Base-by-base conservation (phyloP, 805 yeast genomes). In the Saturnispora ahearnii region DNA sequence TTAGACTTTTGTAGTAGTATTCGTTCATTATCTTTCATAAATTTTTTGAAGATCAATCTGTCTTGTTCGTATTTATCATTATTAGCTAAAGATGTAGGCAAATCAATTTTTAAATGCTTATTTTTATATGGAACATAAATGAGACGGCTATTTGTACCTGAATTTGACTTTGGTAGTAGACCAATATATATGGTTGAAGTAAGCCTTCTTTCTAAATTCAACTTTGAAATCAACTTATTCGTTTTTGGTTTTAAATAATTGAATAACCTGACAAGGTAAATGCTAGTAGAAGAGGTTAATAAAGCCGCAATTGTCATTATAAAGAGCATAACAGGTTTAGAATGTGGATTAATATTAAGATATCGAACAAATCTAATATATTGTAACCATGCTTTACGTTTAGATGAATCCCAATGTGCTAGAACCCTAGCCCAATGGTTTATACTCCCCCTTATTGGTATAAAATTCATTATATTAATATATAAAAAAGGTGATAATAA, bases 1-100 rank as follows among this genome's bases (percentile, higher is more conserved):
- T 22, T 38, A 24, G 49, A n/a, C 11, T 30, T 24, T 26, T 37
- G 48, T 26, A 33, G 12, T 5, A 44, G 18, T 13, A 18, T 18
- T n/a, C 29, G 36, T 44, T 55, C 66, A 44, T 57, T 57, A 28
- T 63, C 67, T 46, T 70, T 62, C 47, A 66, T 53, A 55, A 71
- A 76, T 53, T 70, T 70, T 59, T 77, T 78, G 57, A 77, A 77
- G 21, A 73, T 59, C 50, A 78, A 72, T 59, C 74, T 74, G 59
- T 78, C 82, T 7, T 79, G 78, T 49, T 79, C 82, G 56, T 74
- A 76, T 54, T 61, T 68, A 59, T 77, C 82, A 53, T 64, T 57
- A 53, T 72, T 73, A 9, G 77, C 72, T 18, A 36, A 15, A 13
- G 54, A 51, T 37, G 70, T 67, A 3, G 79, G 76, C 6, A 78